Evolutionary conservation across 2,329 filamentous ascomycete genomes (phyloP).

Genomic region (Capronia coronata): DNA sequence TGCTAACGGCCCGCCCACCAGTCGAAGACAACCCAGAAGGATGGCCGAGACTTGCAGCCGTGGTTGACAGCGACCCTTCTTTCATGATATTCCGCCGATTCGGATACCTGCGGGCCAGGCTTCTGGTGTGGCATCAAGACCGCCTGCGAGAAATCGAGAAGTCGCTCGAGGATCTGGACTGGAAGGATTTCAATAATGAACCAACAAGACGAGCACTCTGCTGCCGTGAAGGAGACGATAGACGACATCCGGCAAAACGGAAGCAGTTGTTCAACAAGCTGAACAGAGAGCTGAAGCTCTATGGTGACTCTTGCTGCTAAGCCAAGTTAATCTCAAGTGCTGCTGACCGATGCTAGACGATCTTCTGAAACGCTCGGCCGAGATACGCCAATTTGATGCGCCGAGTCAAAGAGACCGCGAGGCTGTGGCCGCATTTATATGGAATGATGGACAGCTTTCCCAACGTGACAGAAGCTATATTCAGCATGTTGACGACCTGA

Average conservation of each 20-base stretch:
- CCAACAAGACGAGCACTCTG: background rate
- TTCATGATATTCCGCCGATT: slow-evolving; percentile 41
- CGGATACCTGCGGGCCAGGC: slow-evolving; percentile 37
- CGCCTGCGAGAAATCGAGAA: slow-evolving; percentile 29
- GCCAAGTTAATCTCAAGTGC: background rate
- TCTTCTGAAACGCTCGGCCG: slow-evolving; percentile 5
- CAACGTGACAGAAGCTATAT: slow-evolving; percentile 12
- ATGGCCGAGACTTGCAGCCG: slow-evolving; percentile 28
- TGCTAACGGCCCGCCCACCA: background rate
- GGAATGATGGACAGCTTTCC: slow-evolving; percentile 10
- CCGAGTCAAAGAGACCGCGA: slow-evolving; percentile 3
- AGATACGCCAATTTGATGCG: slow-evolving; percentile 7
- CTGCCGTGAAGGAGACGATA: slow-evolving; percentile 10
- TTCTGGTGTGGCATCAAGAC: slow-evolving; percentile 34
- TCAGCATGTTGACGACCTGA: slow-evolving; percentile 15
- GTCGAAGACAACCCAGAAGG: slow-evolving; percentile 2
- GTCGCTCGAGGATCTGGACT: slow-evolving; percentile 21
- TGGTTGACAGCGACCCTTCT: slow-evolving; percentile 39
- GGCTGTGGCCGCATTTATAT: slow-evolving; percentile 9
- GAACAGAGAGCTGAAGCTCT: slow-evolving; percentile 6
- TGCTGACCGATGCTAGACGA: slow-evolving; percentile 4
- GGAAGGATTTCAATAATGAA: slow-evolving; percentile 1
- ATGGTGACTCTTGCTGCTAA: slow-evolving; percentile 1
- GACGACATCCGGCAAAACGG: background rate
- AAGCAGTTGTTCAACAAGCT: slow-evolving; percentile 8